Evolutionary conservation across 176 grass and related monocot genomes (phyloP), one percentile per base, ranked within the genome.

Genomic region (Areca catechu): DNA sequence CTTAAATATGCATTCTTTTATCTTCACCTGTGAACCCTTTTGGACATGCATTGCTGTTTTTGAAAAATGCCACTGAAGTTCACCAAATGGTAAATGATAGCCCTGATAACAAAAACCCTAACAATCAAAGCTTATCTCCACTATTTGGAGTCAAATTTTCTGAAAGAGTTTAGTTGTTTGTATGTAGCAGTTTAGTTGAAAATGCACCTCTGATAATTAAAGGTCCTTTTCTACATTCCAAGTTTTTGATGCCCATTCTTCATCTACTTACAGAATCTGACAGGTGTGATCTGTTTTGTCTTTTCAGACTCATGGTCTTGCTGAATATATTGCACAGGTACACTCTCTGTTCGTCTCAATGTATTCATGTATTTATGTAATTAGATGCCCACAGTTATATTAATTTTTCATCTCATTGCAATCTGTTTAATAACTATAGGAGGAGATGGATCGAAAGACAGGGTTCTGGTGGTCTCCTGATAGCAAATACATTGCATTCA

Each of bases 391-490:
- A 10, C 34, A 43, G 34, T 62, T 77, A 1, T 27, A 16, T 1
- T 25, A 22, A 53, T 61, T 24, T 63, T 68, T 63, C 18, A 23
- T 67, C 14, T 15, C 3, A 68, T 17, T 49, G n/a, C 29, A 82
- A 75, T 71, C 53, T 22, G 53, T 77, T 77, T 75, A 61, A 12
- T 61, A 10, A 70, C 61, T 76, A 73, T 72, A 98, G 94, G 94
- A 98, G 83, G 94, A 98, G 74, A 98, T 98, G 94, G 94, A 98
- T 70, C 71, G 94, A 77, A 98, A 98, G 73, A 83, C 86, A 61
- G 94, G 94, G 67, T 98, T 98, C 68, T 98, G 94, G 94, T 98
- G 94, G 94, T 92, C 94, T 76, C 84, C 84, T 70, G 82, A 98
- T 67, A 92, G 88, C 71, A 88, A 80, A 77, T 81, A 78, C 74